Evolutionary conservation across 805 yeast genomes (phyloP).

Genomic region (Vanderwaltozyma polyspora): DNA sequence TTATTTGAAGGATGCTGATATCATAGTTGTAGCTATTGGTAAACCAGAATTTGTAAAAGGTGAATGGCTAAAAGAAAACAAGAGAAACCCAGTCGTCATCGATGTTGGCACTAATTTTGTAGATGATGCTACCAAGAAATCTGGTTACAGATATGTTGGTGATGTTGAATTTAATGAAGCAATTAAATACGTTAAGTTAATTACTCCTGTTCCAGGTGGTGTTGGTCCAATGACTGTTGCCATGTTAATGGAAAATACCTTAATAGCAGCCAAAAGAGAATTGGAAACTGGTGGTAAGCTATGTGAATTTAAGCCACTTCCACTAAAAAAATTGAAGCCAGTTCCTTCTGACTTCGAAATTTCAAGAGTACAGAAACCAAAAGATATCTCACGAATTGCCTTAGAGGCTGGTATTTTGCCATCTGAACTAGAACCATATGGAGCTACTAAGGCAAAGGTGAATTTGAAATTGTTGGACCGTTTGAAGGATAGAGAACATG

Average conservation of each 20-base stretch:
- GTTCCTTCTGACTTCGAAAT: slow-evolving; percentile 77
- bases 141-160: slow-evolving; percentile 65
- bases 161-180: slow-evolving; percentile 60
- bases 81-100: slow-evolving; percentile 51
- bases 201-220: slow-evolving; percentile 90
- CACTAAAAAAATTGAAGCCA: slow-evolving; percentile 45
- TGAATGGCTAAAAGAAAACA: slow-evolving; percentile 49
- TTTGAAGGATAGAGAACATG: slow-evolving; percentile 47
- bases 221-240: slow-evolving; percentile 92
- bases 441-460: slow-evolving; percentile 68
- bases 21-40: slow-evolving; percentile 75
- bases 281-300: slow-evolving; percentile 16
- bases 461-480: slow-evolving; percentile 53
- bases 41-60: slow-evolving; percentile 59
- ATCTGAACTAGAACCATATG: slow-evolving; percentile 62
- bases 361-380: slow-evolving; percentile 66
- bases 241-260: slow-evolving; percentile 62
- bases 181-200: slow-evolving; percentile 28
- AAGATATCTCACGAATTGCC: slow-evolving; percentile 57
- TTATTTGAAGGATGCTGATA: slow-evolving; percentile 60
- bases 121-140: slow-evolving; percentile 51
- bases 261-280: slow-evolving; percentile 50
- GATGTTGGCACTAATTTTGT: slow-evolving; percentile 79
- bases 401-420: slow-evolving; percentile 56
- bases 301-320: slow-evolving; percentile 38